Percentiles rank a stretch among this genome's conserved stretches.
phyloP scores from a whole-genome alignment of 129 eudicot genomes.

The Logfia minima region DNA sequence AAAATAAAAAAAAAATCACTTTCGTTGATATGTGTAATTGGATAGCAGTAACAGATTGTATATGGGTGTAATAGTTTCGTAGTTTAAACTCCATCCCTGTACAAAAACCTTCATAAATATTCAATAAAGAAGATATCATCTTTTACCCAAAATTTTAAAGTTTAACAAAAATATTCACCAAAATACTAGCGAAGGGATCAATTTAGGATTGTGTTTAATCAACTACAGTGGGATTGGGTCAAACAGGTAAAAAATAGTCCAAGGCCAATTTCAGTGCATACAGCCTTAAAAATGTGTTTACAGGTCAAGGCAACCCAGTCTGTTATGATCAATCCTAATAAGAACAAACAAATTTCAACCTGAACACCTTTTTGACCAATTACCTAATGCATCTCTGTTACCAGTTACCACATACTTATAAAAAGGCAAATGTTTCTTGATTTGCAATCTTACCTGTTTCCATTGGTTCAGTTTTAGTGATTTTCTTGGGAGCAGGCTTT shows the following conservation, averaged over 20 bases:
- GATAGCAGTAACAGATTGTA: no score
- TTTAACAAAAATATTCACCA: no score
- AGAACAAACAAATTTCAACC: not conserved
- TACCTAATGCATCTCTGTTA: not conserved
- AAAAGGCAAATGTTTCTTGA: not conserved
- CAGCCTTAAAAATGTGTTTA: not conserved
- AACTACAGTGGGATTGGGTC: not conserved
- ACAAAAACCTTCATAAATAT: no score
- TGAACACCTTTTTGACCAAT: not conserved
- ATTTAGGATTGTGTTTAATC: not conserved
- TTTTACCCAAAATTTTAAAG: no score
- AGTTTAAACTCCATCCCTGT: no score
- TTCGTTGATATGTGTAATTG: no score
- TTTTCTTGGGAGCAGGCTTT: slow-evolving; percentile 40
- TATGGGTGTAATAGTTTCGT: no score
- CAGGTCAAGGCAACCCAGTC: not conserved
- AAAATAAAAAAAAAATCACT: no score
- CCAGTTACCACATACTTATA: not conserved
- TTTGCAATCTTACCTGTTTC: slow-evolving; percentile 33
- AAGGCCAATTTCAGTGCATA: not conserved
- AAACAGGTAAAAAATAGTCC: not conserved
- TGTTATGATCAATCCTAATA: not conserved
- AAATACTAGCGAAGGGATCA: no score
- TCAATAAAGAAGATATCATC: no score
- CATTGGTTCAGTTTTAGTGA: slow-evolving; percentile 41